These are phyloP conservation scores for Salvia splendens DNA, from an alignment of 257 asterid species.

Conservation along the genomic window DNA sequence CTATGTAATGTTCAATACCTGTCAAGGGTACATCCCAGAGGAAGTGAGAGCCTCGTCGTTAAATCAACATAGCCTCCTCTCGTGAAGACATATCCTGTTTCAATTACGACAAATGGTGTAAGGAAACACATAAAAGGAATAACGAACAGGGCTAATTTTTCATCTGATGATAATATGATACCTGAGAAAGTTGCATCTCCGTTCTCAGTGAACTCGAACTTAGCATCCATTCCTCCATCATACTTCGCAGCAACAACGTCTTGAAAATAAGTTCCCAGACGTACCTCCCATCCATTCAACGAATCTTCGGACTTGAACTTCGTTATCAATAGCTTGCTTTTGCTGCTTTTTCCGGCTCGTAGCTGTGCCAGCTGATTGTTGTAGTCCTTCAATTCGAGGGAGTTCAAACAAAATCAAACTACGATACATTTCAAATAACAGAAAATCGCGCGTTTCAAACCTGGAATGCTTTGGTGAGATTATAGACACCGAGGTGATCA, in stretches of 20 bases:
- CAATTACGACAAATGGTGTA: constrained; percentile 15
- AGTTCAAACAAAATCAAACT: constrained; percentile 3
- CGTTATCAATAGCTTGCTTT: constrained; percentile 86
- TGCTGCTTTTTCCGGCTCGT: constrained; percentile 98
- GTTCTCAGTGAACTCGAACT: constrained; percentile 68
- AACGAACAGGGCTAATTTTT: neutral
- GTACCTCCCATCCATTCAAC: constrained; percentile 88
- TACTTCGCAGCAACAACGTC: constrained; percentile 75
- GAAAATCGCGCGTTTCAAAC: constrained; percentile 23
- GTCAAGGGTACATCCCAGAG: constrained; percentile 90
- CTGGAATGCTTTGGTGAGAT: constrained; percentile 92
- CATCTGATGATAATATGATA: constrained; percentile 31
- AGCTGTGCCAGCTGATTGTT: constrained; percentile 88
- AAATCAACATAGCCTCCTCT: constrained; percentile 92
- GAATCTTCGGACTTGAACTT: constrained; percentile 86
- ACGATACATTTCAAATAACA: constrained; percentile 10
- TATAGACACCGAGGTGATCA: constrained; percentile 90
- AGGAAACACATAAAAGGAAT: neutral
- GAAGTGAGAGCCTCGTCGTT: constrained; percentile 71
- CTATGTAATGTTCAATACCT: constrained; percentile 48
- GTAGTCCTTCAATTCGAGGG: constrained; percentile 61
- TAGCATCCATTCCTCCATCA: constrained; percentile 98
- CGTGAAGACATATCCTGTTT: constrained; percentile 80
- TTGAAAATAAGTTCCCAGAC: constrained; percentile 86
- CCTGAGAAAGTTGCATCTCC: constrained; percentile 85